Percentiles rank a stretch among this genome's conserved stretches.
Evolutionary conservation across 441 rosid species (phyloP).

Genomic region (Erodium moschatum): DNA sequence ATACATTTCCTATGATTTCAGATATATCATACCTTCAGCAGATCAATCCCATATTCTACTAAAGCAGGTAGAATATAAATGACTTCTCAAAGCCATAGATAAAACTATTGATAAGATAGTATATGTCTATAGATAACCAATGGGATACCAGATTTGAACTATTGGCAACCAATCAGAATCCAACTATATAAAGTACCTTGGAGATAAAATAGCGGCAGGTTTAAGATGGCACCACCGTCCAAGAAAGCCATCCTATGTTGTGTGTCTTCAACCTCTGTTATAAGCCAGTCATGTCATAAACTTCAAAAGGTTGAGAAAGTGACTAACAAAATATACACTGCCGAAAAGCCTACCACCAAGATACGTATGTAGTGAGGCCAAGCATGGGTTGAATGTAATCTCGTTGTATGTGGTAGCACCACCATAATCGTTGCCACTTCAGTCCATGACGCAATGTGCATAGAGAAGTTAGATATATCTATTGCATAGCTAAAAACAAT

Average conservation of each 20-base stretch:
- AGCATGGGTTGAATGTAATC: conserved; percentile 51
- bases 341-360: conserved; percentile 58
- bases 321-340: background rate
- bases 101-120: background rate
- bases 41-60: background rate
- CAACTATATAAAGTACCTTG: conserved; percentile 40
- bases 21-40: background rate
- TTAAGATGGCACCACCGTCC: conserved; percentile 68
- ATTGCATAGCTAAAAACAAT: background rate
- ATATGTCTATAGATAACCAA: background rate
- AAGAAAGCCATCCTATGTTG: conserved; percentile 55
- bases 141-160: background rate
- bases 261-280: conserved; percentile 82
- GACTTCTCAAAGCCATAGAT: background rate
- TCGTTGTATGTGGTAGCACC: conserved; percentile 28
- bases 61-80: background rate
- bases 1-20: background rate
- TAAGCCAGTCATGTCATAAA: conserved; percentile 7
- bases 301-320: conserved; percentile 6
- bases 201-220: conserved; percentile 68
- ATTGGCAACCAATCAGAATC: background rate
- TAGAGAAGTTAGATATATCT: conserved; percentile 5
- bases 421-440: conserved; percentile 23
- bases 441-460: conserved; percentile 12
- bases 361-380: conserved; percentile 83